Base-by-base conservation (phyloP, 805 yeast species). In the Candida ulmi region DNA sequence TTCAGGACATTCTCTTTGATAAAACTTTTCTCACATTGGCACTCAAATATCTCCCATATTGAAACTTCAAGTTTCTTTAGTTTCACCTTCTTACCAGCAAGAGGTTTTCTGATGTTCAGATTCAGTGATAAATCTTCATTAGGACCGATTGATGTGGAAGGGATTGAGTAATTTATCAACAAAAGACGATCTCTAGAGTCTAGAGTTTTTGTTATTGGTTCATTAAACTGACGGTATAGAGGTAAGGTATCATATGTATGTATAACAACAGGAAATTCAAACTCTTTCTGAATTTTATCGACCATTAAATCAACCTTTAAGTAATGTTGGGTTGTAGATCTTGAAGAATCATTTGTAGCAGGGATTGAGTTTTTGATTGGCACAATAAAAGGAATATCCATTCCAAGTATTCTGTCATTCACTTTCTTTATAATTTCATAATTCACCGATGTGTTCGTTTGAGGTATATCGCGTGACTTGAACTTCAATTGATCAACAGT, bases 241-340 rank as follows among this genome's bases (percentile, higher is more conserved):
- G 86, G 85, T 19, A 80, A 60, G 5, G 75, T 66, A 42, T 76
- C 80, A 52, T 74, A 80, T 19, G 72, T 55, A 42, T 76, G 78
- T 18, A 80, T 71, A 5, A 73, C 70, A 0, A 80, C 61, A 0
- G 81, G 79, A 47, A 74, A 74, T 23, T 51, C 60, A 58, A 43
- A 46, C 7, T 36, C 36, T 27, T 35, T 41, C 3, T 34, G 25
- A 11, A 24, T 35, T 24, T 40, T 50, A 15, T 48, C 47, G 40
- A 34, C 30, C 16, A 24, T 40, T 2, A 54, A 49, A 16, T 48
- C 41, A 1, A 71, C 71, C 31, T 66, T 68, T 7, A 80, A 51
- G 6, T 58, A 48, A 35, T 79, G 79, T 5, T 61, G 56, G 1
- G 79, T 72, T 23, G 63, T 62, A 2, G 78, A 73, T 15, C 57